phyloP scores from a whole-genome alignment of 306 rosid genomes.

The Malus sieversii region DNA sequence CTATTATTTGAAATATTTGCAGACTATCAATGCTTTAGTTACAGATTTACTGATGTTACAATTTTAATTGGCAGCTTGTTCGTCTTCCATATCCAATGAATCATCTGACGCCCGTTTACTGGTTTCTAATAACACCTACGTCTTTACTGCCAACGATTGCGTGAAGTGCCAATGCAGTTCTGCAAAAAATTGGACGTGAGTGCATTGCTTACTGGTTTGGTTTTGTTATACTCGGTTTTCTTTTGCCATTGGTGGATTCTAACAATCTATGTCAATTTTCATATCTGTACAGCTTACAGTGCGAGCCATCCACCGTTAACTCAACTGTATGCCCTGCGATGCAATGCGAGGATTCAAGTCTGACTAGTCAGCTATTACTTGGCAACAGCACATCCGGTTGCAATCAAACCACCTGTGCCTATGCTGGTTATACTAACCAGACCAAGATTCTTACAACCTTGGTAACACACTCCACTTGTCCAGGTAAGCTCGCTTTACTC shows the following conservation, averaged over 20 bases:
- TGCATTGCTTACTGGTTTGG: neutral
- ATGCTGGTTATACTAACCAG: slow-evolving; percentile 41
- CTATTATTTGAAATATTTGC: neutral
- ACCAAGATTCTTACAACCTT: slow-evolving; percentile 27
- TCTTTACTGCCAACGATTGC: slow-evolving; percentile 56
- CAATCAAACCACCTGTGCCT: slow-evolving; percentile 42
- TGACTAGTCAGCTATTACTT: slow-evolving; percentile 4
- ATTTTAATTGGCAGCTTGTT: slow-evolving; percentile 47
- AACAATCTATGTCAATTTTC: neutral
- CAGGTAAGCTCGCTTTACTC: slow-evolving; percentile 36
- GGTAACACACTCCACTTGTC: slow-evolving; percentile 34
- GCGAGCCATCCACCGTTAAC: slow-evolving; percentile 41
- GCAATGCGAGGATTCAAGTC: slow-evolving; percentile 26
- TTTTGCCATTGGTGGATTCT: neutral
- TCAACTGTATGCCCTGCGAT: slow-evolving; percentile 40
- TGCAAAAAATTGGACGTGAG: slow-evolving; percentile 39
- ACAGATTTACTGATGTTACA: neutral
- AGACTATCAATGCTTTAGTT: neutral
- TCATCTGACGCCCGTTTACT: slow-evolving; percentile 55
- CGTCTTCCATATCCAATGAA: slow-evolving; percentile 28
- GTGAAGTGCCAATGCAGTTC: slow-evolving; percentile 58
- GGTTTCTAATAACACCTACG: slow-evolving; percentile 39
- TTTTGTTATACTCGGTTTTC: neutral
- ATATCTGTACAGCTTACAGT: slow-evolving; percentile 38
- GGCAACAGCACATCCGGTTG: slow-evolving; percentile 44